Evolutionary conservation across 352 stramenopile genomes (phyloP).

Genomic region (Globisporangium acanthophoron): DNA sequence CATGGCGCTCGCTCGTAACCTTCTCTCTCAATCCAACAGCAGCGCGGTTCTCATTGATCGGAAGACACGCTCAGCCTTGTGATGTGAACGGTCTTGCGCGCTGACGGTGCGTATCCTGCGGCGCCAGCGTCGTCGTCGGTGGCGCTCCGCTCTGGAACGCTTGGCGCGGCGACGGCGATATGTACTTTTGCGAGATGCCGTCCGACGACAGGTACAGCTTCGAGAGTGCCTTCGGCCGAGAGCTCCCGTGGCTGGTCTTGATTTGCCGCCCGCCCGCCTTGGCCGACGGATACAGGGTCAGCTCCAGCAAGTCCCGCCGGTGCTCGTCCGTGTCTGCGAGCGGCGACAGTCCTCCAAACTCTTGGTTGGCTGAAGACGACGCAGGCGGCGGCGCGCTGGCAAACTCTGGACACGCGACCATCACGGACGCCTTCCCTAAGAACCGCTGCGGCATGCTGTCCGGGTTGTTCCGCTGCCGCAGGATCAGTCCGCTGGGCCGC

Average conservation of each 20-base stretch:
- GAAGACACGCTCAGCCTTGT: not conserved
- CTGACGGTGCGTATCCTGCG: constrained; percentile 11
- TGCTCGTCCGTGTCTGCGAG: constrained; percentile 29
- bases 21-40: not conserved
- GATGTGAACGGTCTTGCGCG: constrained; percentile 12
- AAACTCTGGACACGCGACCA: constrained; percentile 62
- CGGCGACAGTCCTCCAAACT: constrained; percentile 1
- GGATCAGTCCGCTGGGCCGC: constrained; percentile 62
- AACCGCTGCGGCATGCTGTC: constrained; percentile 68
- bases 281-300: constrained; percentile 46
- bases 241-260: constrained; percentile 50
- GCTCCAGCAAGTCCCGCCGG: constrained; percentile 39
- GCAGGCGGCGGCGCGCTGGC: constrained; percentile 6
- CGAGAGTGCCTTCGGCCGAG: constrained; percentile 49
- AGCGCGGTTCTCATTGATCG: constrained; percentile 1
- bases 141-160: constrained; percentile 10
- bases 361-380: constrained; percentile 18
- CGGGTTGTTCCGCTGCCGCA: constrained; percentile 61
- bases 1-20: not conserved
- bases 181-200: constrained; percentile 69
- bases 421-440: constrained; percentile 62
- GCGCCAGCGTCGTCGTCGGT: not conserved
- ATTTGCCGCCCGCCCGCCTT: constrained; percentile 51
- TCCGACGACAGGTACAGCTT: constrained; percentile 68
- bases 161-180: constrained; percentile 27